phyloP scores from a whole-genome alignment of 768 basidiomycete species.

The Suillus alpinus region DNA sequence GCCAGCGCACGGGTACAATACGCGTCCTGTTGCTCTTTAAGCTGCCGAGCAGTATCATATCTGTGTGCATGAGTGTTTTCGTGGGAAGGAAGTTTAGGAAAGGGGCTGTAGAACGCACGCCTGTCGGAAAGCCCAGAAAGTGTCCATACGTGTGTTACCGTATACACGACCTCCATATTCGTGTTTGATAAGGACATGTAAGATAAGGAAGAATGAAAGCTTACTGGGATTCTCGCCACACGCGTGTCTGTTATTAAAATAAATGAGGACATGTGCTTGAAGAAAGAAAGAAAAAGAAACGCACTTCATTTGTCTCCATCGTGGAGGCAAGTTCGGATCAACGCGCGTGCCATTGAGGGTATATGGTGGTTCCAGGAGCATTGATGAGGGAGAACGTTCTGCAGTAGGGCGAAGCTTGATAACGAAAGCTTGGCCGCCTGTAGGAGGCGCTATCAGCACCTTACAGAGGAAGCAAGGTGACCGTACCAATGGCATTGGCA shows the following conservation, averaged over 20 bases:
- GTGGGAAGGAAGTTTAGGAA: background rate
- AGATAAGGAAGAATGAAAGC: background rate
- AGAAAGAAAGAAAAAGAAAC: constrained; percentile 13
- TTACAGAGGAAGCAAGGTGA: constrained; percentile 17
- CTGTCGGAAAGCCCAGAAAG: constrained; percentile 49
- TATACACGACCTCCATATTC: constrained; percentile 25
- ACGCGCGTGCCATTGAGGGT: constrained; percentile 47
- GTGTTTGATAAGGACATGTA: background rate
- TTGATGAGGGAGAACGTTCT: constrained; percentile 73
- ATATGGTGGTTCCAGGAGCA: constrained; percentile 83
- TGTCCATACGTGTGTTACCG: constrained; percentile 43
- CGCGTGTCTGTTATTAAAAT: constrained; percentile 44
- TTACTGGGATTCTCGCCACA: constrained; percentile 59
- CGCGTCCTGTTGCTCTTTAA: constrained; percentile 54
- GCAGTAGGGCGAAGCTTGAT: constrained; percentile 79
- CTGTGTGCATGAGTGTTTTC: constrained; percentile 18
- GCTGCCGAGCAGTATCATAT: constrained; percentile 51
- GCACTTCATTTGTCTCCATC: constrained; percentile 84
- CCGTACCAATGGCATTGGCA: constrained; percentile 66
- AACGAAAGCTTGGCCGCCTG: constrained; percentile 86
- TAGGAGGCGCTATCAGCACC: constrained; percentile 7
- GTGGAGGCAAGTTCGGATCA: constrained; percentile 40
- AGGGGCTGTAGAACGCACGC: constrained; percentile 31
- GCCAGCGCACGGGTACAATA: constrained; percentile 46
- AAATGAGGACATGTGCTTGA: constrained; percentile 4